Evolutionary conservation across 179 eudicot species (phyloP).

Genomic region (Amaranthus tricolor): DNA sequence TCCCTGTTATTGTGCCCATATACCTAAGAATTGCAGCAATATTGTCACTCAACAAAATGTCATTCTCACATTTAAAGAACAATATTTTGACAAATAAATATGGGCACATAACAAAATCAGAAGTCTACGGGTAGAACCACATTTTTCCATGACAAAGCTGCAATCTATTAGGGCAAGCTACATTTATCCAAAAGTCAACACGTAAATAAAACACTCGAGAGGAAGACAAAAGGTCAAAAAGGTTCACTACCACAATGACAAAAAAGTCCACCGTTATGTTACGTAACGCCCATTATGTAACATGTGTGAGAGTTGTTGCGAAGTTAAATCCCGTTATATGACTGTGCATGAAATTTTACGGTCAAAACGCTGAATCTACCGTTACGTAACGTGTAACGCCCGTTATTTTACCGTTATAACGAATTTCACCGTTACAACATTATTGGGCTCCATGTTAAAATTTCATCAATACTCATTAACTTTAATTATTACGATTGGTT

Average conservation of each 20-base stretch:
- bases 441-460: too few species aligned
- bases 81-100: conserved; percentile 1
- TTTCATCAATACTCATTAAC: too few species aligned
- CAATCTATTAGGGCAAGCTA: neutral
- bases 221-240: neutral
- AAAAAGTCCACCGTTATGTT: too few species aligned
- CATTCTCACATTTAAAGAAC: neutral
- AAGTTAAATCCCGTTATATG: too few species aligned
- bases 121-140: neutral
- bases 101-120: neutral
- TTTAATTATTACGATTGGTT: too few species aligned
- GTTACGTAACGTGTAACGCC: too few species aligned
- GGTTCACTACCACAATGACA: neutral
- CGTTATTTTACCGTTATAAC: too few species aligned
- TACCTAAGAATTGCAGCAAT: conserved; percentile 38
- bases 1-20: conserved; percentile 80
- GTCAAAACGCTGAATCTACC: too few species aligned
- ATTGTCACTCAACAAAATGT: conserved; percentile 3
- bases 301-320: too few species aligned
- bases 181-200: neutral
- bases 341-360: too few species aligned
- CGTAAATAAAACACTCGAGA: neutral
- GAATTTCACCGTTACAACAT: too few species aligned
- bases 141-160: neutral
- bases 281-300: too few species aligned